Base-by-base conservation (phyloP, 352 stramenopile genomes). In the Pythium brassicae region DNA sequence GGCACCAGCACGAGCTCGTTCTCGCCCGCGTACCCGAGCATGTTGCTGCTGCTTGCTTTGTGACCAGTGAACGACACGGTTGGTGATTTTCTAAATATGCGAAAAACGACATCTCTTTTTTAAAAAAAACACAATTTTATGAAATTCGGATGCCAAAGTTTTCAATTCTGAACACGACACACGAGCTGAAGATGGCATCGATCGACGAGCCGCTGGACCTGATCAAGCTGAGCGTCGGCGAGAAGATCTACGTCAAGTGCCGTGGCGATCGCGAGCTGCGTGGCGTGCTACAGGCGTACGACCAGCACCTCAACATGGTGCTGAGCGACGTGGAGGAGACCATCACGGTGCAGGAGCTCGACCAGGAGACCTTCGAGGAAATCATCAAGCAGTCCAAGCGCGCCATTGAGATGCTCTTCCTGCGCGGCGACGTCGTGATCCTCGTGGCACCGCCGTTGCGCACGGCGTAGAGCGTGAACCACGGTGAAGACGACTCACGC, bases 281-380 rank as follows among this genome's bases (percentile, higher is more conserved):
- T 43, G 97, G 97, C 32, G 96, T 97, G 72, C 78, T 99, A 46
- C 96, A 98, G 76, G 97, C 96, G 1, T 99, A 98, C 70, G 97
- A 99, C 73, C 95, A 99, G 71, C 97, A 99, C 74, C 76, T 99
- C 34, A 99, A 99, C 75, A 97, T 99, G 88, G 96, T 99, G 52
- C 73, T 99, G 25, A 96, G 95, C 57, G 96, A 99, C 61, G 97
- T 99, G 19, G 97, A 99, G 71, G 97, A 99, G 81, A 99, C 96
- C 23, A 97, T 99, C 42, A 98, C 94, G 15, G 95, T 83, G 34
- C 86, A 96, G 59, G 96, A 99, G 71, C 78, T 98, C 50, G 97
- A 99, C 71, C 86, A 97, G 64, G 95, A 99, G 76, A 99, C 96
- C 10, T 97, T 97, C 64, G 97, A 99, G 77, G 95, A 99, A 78